Percentiles rank a stretch among this genome's conserved stretches.
phyloP scores from a whole-genome alignment of 2,329 filamentous ascomycete species.

The Calonectria pauciramosa region DNA sequence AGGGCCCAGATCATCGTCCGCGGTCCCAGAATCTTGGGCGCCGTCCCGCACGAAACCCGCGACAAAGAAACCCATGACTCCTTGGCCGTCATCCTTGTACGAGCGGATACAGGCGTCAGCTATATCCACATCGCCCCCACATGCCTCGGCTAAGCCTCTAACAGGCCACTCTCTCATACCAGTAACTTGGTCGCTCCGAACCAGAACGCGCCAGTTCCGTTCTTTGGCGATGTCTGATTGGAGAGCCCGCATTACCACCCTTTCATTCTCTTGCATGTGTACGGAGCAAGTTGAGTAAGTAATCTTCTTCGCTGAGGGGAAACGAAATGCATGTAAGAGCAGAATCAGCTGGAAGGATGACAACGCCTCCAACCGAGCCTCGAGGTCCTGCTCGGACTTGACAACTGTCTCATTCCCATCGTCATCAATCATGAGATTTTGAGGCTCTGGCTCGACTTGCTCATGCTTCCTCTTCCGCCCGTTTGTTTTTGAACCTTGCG shows the following conservation, averaged over 20 bases:
- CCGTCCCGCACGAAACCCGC: conserved; percentile 77
- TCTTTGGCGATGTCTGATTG: conserved; percentile 74
- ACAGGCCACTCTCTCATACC: conserved; percentile 84
- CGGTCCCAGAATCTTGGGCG: conserved; percentile 33
- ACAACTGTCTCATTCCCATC: conserved; percentile 69
- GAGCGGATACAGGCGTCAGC: conserved; percentile 86
- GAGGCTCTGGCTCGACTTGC: conserved; percentile 48
- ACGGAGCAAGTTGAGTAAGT: conserved; percentile 97
- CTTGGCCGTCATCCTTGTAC: conserved; percentile 83
- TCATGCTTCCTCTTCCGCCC: conserved; percentile 63
- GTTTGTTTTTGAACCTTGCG: conserved; percentile 35
- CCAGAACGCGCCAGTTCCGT: conserved; percentile 83
- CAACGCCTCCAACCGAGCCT: conserved; percentile 78
- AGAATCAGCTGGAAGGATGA: conserved; percentile 86
- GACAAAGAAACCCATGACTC: conserved; percentile 96
- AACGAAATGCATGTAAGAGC: conserved; percentile 86
- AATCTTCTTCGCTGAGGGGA: conserved; percentile 80
- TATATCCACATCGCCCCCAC: conserved; percentile 64
- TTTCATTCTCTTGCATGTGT: conserved; percentile 89
- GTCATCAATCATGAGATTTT: conserved; percentile 65
- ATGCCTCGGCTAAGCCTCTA: conserved; percentile 67
- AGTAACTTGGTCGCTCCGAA: conserved; percentile 78
- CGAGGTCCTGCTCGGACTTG: conserved; percentile 68
- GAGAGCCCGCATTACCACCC: conserved; percentile 82
- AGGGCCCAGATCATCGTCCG: conserved; percentile 57